phyloP scores from a whole-genome alignment of 176 grass and related monocot species.

The Oryza nivara region DNA sequence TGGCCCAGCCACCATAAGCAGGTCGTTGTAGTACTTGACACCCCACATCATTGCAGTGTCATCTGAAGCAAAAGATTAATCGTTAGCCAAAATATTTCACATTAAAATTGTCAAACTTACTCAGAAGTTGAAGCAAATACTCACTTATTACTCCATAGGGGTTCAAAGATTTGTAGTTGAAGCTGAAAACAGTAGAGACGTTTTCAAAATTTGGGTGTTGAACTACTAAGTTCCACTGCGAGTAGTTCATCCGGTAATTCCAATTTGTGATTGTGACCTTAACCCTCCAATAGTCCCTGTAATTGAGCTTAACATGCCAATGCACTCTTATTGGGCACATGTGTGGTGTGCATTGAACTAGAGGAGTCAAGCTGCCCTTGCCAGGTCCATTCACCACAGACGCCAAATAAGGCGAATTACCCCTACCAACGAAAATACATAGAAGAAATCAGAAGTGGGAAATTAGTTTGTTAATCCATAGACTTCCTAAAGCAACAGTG shows the following conservation, averaged over 20 bases:
- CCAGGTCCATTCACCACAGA: slow-evolving; percentile 59
- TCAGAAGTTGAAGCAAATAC: slow-evolving; percentile 30
- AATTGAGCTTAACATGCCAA: slow-evolving; percentile 86
- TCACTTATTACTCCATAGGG: slow-evolving; percentile 72
- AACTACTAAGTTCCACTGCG: slow-evolving; percentile 72
- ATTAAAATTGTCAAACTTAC: background rate
- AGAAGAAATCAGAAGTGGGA: background rate
- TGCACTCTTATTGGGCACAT: slow-evolving; percentile 89
- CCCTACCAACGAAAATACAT: slow-evolving; percentile 34
- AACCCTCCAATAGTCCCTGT: slow-evolving; percentile 73
- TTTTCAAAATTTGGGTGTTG: slow-evolving; percentile 78
- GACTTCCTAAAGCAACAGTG: slow-evolving; percentile 16
- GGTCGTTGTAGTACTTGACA: slow-evolving; percentile 76
- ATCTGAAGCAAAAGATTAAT: slow-evolving; percentile 45
- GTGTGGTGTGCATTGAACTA: slow-evolving; percentile 67
- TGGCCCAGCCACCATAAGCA: slow-evolving; percentile 62
- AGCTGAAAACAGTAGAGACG: slow-evolving; percentile 69
- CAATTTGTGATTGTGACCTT: slow-evolving; percentile 72
- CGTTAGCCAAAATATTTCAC: background rate
- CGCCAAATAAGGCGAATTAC: slow-evolving; percentile 65
- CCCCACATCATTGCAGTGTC: slow-evolving; percentile 84
- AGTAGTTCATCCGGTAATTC: slow-evolving; percentile 86
- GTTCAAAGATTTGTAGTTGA: slow-evolving; percentile 64
- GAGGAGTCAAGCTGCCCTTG: slow-evolving; percentile 49
- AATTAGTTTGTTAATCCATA: background rate